Evolutionary conservation across 1,284 basidiomycete genomes (phyloP).

Genomic region (Ceratobasidium theobromae): DNA sequence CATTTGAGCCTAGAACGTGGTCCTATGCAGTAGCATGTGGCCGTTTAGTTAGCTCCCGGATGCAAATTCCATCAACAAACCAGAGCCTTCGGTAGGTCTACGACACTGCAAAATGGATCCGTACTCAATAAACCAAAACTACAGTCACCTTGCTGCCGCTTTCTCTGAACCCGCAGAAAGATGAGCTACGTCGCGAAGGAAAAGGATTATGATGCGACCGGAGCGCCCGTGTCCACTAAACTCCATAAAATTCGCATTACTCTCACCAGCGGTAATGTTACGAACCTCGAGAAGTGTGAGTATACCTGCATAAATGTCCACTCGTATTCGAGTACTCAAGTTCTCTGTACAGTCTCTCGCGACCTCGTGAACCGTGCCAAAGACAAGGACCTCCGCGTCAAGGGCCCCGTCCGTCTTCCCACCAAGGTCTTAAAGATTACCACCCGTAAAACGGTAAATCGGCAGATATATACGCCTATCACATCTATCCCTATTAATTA

Average conservation of each 20-base stretch:
- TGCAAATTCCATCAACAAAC: conserved; percentile 16
- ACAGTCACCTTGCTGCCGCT: conserved; percentile 50
- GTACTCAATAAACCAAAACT: neutral
- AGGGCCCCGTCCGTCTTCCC: conserved; percentile 98
- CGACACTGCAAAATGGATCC: neutral
- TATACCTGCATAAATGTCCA: conserved; percentile 35
- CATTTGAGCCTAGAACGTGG: too few relatives aligned
- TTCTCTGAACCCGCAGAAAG: conserved; percentile 51
- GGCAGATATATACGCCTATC: neutral
- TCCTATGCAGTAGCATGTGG: too few relatives aligned
- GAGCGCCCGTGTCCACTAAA: conserved; percentile 82
- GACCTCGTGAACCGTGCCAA: conserved; percentile 99
- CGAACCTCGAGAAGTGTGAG: conserved; percentile 97
- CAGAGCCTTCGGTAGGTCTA: conserved; percentile 21
- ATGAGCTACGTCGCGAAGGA: conserved; percentile 99
- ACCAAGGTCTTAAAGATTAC: conserved; percentile 99
- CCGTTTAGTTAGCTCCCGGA: too few relatives aligned
- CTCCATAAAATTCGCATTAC: conserved; percentile 99
- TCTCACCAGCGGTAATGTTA: conserved; percentile 96
- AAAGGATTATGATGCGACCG: conserved; percentile 94
- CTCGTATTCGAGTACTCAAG: neutral
- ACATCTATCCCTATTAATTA: neutral
- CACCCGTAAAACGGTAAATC: conserved; percentile 91
- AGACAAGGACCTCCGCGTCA: conserved; percentile 99
- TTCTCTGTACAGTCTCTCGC: conserved; percentile 67